These are phyloP conservation scores for Orbilia blumenaviensis DNA, from an alignment of 2,329 filamentous ascomycete species.

Conservation along the genomic window DNA sequence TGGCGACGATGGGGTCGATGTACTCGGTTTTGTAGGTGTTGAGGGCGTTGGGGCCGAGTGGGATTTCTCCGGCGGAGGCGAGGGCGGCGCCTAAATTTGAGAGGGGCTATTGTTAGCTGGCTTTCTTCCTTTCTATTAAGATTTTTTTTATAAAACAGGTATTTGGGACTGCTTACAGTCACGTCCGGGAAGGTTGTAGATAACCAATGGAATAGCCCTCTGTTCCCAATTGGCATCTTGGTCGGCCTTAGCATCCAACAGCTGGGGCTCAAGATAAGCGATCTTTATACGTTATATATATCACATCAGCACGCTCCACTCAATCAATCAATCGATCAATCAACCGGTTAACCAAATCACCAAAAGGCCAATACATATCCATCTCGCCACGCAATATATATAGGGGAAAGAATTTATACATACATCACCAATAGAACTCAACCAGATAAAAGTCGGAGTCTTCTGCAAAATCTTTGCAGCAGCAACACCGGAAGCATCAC, in stretches of 20 bases:
- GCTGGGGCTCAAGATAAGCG: constrained; percentile 23
- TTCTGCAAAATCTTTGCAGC: constrained; percentile 62
- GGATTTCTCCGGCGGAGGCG: constrained; percentile 68
- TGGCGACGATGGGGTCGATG: constrained; percentile 66
- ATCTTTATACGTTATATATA: constrained; percentile 33
- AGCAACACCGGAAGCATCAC: constrained; percentile 61
- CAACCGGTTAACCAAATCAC: too few relatives aligned
- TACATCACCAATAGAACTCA: constrained; percentile 61
- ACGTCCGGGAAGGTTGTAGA: constrained; percentile 64
- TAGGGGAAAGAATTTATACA: background rate
- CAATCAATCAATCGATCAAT: background rate
- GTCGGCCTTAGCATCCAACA: constrained; percentile 62
- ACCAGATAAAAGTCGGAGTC: constrained; percentile 63
- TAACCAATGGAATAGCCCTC: constrained; percentile 63
- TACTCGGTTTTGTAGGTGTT: constrained; percentile 66
- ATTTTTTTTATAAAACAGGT: too few relatives aligned
- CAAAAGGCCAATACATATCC: too few relatives aligned
- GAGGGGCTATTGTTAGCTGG: background rate
- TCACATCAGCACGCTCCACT: constrained; percentile 2
- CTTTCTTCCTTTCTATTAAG: too few relatives aligned
- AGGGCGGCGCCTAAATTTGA: constrained; percentile 62
- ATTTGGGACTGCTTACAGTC: constrained; percentile 60
- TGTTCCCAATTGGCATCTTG: constrained; percentile 60
- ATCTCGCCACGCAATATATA: too few relatives aligned
- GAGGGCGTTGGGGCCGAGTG: constrained; percentile 65